Evolutionary conservation across 768 basidiomycete species (phyloP), one percentile per base, ranked within the genome.

Genomic region (Suillus decipiens): DNA sequence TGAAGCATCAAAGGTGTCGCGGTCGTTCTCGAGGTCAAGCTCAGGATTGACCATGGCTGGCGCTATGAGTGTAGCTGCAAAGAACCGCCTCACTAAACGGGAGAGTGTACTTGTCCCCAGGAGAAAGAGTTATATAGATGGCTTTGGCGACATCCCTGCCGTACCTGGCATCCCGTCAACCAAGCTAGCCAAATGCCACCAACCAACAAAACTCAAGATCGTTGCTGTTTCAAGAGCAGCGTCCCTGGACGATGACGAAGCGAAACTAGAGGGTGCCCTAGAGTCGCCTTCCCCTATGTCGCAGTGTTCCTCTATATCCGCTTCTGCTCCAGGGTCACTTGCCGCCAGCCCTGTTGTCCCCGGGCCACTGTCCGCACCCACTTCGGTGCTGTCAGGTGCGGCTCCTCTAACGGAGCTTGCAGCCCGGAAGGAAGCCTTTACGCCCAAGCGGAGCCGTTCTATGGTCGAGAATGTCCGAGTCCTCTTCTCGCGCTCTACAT

Each of bases 41-140:
- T 88, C 88, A 33, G 83, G 81, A 22, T 77, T 89, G 47, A 86
- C 84, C 62, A 82, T 87, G 73, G 82, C 86, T 22, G 81, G 85
- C 19, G 78, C 77, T 22, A 83, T 89, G 82, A 75, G 77, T 37
- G 71, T 79, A 37, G 82, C 86, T 17, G 86, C 85, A 67, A 84
- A 77, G 73, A 77, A 79, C 64, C 82, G 85, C 36, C 77, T 90
- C 61, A 85, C 82, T 8, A 85, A 82, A 68, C 87, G 89, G 67
- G 89, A 91, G 72, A 90, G 89, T 58, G 83, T 91, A 24, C 82
- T 88, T 31, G 84, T 90, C 53, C 83, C 85, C 33, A 78, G 89
- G 61, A 81, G 84, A 65, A 85, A 78, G 72, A 84, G 86, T 63
- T 78, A 83, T 34, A 70, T 78, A 11, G 77, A 78, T 34, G 67